A percentile compares a stretch with the other conserved stretches of the same genome.
Evolutionary conservation across 129 eudicot species (phyloP).

Genomic region (Lonicera japonica): DNA sequence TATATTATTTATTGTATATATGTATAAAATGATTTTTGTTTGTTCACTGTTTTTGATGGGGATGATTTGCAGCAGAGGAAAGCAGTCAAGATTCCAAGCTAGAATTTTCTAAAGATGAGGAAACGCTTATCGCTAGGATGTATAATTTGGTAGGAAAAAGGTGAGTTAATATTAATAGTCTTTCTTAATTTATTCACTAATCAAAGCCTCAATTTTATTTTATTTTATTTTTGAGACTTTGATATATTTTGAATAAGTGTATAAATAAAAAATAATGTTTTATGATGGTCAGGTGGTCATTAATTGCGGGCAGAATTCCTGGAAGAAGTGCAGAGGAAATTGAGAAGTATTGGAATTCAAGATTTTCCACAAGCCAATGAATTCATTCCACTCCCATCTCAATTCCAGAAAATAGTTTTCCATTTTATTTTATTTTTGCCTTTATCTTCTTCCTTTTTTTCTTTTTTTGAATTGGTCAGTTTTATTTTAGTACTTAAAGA

Average conservation of each 20-base stretch:
- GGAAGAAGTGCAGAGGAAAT: conserved; percentile 55
- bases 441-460: too few species aligned
- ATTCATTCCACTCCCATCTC: not conserved
- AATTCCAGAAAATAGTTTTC: too few species aligned
- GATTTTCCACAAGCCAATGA: conserved; percentile 14
- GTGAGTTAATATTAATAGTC: conserved; percentile 7
- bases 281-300: conserved; percentile 28
- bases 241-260: not conserved
- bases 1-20: not conserved
- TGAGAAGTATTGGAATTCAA: conserved; percentile 39
- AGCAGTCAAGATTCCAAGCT: conserved; percentile 22
- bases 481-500: too few species aligned
- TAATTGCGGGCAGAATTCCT: conserved; percentile 56
- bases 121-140: conserved; percentile 43
- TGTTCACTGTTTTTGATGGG: not conserved
- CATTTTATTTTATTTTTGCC: too few species aligned
- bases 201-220: too few species aligned
- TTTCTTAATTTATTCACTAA: not conserved
- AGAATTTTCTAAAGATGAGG: conserved; percentile 41
- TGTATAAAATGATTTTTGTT: not conserved
- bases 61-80: conserved; percentile 16
- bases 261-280: not conserved
- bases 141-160: conserved; percentile 46
- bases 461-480: too few species aligned
- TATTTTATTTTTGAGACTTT: not conserved